Base-by-base conservation (phyloP, 768 basidiomycete species). In the Panellus pusillus region DNA sequence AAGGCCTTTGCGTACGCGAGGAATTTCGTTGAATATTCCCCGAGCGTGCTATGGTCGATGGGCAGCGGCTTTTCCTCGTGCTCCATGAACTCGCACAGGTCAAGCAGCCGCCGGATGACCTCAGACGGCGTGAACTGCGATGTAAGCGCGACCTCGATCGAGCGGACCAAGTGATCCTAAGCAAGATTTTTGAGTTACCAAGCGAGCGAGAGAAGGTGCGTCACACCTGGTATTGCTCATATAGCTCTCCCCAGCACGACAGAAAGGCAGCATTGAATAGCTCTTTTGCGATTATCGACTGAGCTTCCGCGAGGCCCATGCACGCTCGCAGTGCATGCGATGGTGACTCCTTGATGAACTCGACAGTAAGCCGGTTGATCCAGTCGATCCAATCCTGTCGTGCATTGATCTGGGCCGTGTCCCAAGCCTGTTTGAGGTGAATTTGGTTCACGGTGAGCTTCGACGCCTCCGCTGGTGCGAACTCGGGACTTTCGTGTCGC, bases 31-130 rank as follows among this genome's bases (percentile, higher is more conserved):
- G 97, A 94, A 65, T 95, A 94, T 64, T 94, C 91, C 39, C 96
- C 97, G 12, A 98, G 82, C 9, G 90, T 92, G 52, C 91, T 83
- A 62, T 94, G 88, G 63, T 97, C 93, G 60, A 98, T 97, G 2
- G 94, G 93, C 1, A 99, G 77, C 1, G 91, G 82, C 66, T 97
- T 96, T 64, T 98, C 97, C 71, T 99, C 96, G 62, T 98, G 97
- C 69, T 98, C 97, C 91, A 98, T 96, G 69, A 98, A 99, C 67
- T 99, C 97, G 12, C 94, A 94, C 17, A 98, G 80, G 68, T 94
- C 95, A 50, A 99, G 80, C 13, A 98, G 73, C 18, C 93, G 84
- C 64, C 96, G 92, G 24, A 96, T 89, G 35, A 98, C 78, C 44
- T 99, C 97, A 3, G 93, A 81, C 2, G 95, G 93, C 5, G 91